Percentiles rank a stretch among this genome's conserved stretches.
phyloP scores from a whole-genome alignment of 345 rosid species.

The Eucalyptus virginea region DNA sequence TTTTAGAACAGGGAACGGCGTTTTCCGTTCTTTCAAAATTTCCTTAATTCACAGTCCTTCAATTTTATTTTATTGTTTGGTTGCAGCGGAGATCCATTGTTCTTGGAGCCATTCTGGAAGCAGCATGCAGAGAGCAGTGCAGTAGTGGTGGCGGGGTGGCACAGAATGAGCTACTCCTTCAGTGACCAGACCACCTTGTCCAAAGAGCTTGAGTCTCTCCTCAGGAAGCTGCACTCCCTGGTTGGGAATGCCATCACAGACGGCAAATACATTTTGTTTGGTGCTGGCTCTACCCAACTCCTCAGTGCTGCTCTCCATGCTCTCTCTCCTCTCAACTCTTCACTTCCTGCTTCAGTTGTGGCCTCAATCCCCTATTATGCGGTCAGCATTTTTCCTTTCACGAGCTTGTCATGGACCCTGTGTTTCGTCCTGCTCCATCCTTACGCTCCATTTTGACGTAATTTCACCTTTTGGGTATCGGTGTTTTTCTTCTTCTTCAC shows the following conservation, averaged over 20 bases:
- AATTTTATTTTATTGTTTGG: not conserved
- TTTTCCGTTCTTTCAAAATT: no score
- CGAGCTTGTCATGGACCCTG: not conserved
- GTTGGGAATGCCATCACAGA: conserved; percentile 51
- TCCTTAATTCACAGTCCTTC: not conserved
- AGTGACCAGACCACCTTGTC: conserved; percentile 1
- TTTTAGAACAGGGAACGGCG: not conserved
- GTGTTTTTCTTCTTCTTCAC: not conserved
- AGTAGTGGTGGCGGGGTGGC: conserved; percentile 42
- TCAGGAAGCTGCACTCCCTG: conserved; percentile 29
- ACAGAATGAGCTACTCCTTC: conserved; percentile 36
- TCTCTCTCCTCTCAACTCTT: conserved; percentile 22
- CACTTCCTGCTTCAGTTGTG: conserved; percentile 30
- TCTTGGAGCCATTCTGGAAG: conserved; percentile 47
- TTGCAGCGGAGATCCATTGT: conserved; percentile 48
- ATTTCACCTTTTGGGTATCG: not conserved
- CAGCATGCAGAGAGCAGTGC: conserved; percentile 33
- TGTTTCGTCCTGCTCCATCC: not conserved
- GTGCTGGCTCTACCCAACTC: conserved; percentile 58
- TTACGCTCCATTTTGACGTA: not conserved
- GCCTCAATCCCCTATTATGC: conserved; percentile 46
- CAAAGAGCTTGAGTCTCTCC: conserved; percentile 23
- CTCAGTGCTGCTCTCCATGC: conserved; percentile 57
- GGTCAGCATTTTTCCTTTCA: conserved; percentile 3
- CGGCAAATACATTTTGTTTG: conserved; percentile 32